Conservation (phyloP, 1,284 basidiomycete genomes). For the Uromyces viciae-fabae region DNA sequence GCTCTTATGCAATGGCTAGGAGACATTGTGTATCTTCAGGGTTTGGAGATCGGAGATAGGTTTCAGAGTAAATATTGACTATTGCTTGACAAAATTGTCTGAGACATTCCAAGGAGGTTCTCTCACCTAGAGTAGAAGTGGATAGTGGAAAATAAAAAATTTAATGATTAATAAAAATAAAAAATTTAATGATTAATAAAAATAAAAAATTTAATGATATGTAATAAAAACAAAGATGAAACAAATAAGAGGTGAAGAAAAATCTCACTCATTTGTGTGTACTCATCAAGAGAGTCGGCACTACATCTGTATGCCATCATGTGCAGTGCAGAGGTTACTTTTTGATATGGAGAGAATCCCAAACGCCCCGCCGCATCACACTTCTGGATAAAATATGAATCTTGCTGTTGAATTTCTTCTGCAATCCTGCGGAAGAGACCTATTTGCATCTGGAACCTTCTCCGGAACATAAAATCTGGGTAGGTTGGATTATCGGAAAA, state of each 20-base stretch:
- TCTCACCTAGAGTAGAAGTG: too few relatives aligned
- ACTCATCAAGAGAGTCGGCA: slow-evolving; percentile 10
- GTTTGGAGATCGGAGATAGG: too few relatives aligned
- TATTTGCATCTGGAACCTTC: slow-evolving; percentile 15
- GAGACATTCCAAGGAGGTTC: too few relatives aligned
- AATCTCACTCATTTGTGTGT: neutral
- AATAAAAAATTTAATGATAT: too few relatives aligned
- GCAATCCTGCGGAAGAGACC: neutral
- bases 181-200: too few relatives aligned
- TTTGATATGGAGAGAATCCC: neutral
- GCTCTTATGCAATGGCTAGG: too few relatives aligned
- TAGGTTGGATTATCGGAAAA: neutral
- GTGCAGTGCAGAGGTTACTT: neutral
- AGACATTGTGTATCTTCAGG: too few relatives aligned
- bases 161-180: too few relatives aligned
- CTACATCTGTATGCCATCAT: slow-evolving; percentile 3
- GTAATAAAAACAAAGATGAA: too few relatives aligned
- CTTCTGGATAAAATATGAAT: slow-evolving; percentile 3
- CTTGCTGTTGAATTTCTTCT: slow-evolving; percentile 28
- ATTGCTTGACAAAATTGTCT: too few relatives aligned
- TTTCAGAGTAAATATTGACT: too few relatives aligned
- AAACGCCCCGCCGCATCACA: neutral
- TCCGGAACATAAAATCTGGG: neutral
- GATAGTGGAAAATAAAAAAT: too few relatives aligned
- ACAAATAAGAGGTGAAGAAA: neutral